Evolutionary conservation across 257 asterid genomes (phyloP).

Genomic region (Petunia axillaris): DNA sequence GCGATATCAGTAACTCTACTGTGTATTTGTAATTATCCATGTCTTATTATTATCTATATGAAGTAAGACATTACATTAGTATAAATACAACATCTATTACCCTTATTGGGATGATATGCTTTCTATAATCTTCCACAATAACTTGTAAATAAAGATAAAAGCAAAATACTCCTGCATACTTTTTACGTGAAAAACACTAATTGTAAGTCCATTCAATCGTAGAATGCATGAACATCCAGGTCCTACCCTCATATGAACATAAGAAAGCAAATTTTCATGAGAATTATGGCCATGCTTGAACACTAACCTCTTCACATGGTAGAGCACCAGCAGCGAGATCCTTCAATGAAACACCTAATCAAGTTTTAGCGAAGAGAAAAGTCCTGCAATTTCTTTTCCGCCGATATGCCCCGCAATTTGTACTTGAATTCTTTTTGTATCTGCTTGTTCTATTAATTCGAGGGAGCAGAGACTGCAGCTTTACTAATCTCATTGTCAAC

Average conservation of each 20-base stretch:
- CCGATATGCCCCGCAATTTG: constrained; percentile 12
- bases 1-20: background rate
- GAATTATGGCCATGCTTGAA: constrained; percentile 14
- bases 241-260: background rate
- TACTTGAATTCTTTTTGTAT: constrained; percentile 23
- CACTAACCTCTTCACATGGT: constrained; percentile 86
- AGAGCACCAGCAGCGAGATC: constrained; percentile 79
- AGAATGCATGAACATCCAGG: background rate
- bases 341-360: constrained; percentile 83
- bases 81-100: background rate
- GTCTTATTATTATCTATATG: background rate
- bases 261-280: constrained; percentile 5
- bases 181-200: background rate
- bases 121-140: background rate
- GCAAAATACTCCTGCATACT: background rate
- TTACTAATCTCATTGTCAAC: constrained; percentile 35
- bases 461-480: constrained; percentile 39
- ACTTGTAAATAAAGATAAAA: background rate
- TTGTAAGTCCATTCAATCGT: background rate
- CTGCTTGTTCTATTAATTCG: constrained; percentile 26
- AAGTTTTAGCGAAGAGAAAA: constrained; percentile 64
- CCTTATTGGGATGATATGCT: background rate
- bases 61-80: background rate
- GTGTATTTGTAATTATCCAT: background rate
- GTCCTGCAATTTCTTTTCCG: constrained; percentile 40